Evolutionary conservation across 805 yeast genomes (phyloP), one percentile per base, ranked within the genome.

Genomic region (Yarrowia sp.): DNA sequence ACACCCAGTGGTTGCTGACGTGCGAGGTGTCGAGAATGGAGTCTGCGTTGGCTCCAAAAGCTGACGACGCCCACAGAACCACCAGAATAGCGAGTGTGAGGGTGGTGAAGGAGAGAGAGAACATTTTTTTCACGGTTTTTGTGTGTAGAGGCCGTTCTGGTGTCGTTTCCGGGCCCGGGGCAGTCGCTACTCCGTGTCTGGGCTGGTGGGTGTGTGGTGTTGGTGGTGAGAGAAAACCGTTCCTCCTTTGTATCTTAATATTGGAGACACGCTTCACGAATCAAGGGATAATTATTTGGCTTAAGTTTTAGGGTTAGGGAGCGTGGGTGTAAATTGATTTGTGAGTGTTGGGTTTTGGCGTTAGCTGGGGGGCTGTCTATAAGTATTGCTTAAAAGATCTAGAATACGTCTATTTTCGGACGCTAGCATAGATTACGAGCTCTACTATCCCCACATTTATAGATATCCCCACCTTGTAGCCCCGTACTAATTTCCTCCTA

Each of bases 251-350:
- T 38, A 52, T 52, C 58, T 14, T 38, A 52, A 33, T 47, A 47
- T 30, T 24, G 30, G 17, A 24, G 47, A 55, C 63, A 55, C 63
- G 47, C 38, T 24, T 55, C 49, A 24, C 30, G 58, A 52, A 52
- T 52, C 58, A 52, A 52, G 58, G 58, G 58, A 55, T 42, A 55
- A 55, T 55, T 55, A 55, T 55, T 55, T 55, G 63, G 63, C 47
- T 55, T 55, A 55, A 47, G 47, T 42, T 55, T 52, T 30, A 55
- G 63, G 63, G 63, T 55, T 55, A 55, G 63, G 63, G 63, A 24
- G 47, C 30, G 38, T 15, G 40, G 17, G 38, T 15, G 30, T 17
- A 52, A 38, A 52, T 52, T 50, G 56, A 50, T 20, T 30, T 24
- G 19, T 15, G 34, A 9, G 20, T 30, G 53, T 30, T 30, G 10